These are phyloP conservation scores for Oryza rufipogon DNA, from an alignment of 176 grass and related monocot genomes.

Conservation along the genomic window DNA sequence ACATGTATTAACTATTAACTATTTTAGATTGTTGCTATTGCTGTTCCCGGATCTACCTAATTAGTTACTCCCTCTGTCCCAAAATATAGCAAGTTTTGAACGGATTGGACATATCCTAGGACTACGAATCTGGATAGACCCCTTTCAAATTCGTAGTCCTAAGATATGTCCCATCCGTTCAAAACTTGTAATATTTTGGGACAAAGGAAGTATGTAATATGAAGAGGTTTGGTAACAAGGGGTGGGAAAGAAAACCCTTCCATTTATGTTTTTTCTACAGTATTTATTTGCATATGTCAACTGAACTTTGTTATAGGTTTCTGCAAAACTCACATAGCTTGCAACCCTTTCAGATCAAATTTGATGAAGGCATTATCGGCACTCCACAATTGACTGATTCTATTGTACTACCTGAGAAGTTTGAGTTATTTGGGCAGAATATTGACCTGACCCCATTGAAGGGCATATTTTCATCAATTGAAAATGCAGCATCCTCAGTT, in stretches of 20 bases:
- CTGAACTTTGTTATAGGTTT: slow-evolving; percentile 3
- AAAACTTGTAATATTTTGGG: too few relatives aligned
- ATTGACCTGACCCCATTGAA: slow-evolving; percentile 77
- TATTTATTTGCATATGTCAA: neutral
- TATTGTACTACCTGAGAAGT: slow-evolving; percentile 79
- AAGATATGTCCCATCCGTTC: too few relatives aligned
- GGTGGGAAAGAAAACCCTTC: neutral
- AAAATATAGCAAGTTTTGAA: too few relatives aligned
- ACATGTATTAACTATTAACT: neutral
- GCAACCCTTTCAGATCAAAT: slow-evolving; percentile 74
- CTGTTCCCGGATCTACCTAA: neutral
- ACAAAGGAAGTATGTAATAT: neutral
- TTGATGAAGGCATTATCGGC: slow-evolving; percentile 76
- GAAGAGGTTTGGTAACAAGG: neutral
- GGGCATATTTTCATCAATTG: slow-evolving; percentile 74
- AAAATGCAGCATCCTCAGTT: slow-evolving; percentile 78
- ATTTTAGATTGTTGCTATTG: neutral
- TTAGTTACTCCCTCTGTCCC: neutral
- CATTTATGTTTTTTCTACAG: neutral
- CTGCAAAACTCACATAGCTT: neutral
- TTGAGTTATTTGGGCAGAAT: slow-evolving; percentile 86
- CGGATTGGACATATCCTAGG: too few relatives aligned
- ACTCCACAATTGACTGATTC: slow-evolving; percentile 92
- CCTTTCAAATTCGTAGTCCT: too few relatives aligned
- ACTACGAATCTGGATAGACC: too few relatives aligned